Evolutionary conservation across 352 stramenopile genomes (phyloP), one percentile per base, ranked within the genome.

Genomic region (Pythium catenulatum): DNA sequence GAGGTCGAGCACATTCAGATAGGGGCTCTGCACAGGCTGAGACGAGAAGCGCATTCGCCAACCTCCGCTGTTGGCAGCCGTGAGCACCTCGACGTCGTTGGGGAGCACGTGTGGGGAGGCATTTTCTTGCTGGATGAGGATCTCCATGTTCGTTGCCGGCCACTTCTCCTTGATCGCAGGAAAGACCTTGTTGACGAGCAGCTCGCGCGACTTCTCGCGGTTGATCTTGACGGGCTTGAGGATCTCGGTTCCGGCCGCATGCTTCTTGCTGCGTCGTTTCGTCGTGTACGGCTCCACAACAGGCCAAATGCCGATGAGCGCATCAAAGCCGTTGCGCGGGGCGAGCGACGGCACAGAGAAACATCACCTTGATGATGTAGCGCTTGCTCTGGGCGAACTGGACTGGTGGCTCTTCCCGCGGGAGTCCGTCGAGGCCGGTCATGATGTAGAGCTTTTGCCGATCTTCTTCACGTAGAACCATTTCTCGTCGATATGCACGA

Each of bases 1-100:
- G 23, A 88, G 56, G 46, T 88, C 82, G 8, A 88, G 54, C 6
- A 88, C 59, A 48, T 85, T 88, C 19, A 88, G 43, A 58, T 88
- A 59, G 25, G 82, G 74, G 39, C 59, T 84, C 58, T 84, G 48
- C 5, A 74, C 43, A 48, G 82, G 73, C 34, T 85, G 82, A 5
- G 27, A 32, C 4, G 30, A 4, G 4, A 86, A 65, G 14, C 9
- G 4, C 34, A 86, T 82, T 14, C 34, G 30, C 39, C 48, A 82
- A 5, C 39, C 52, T 39, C 34, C 80, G 0, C 36, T 6, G 32
- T 56, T 5, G 25, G 36, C 37, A 36, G 70, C 69, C 37, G 68
- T 52, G 45, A 74, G 19, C 14, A 87, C 63, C 5, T 36, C 59
- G 2, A 23, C 8, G 34, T 79, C 61, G 34, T 73, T 30, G 7